These are phyloP conservation scores for Echria macrotheca DNA, from an alignment of 495 filamentous ascomycete species.

Conservation along the genomic window DNA sequence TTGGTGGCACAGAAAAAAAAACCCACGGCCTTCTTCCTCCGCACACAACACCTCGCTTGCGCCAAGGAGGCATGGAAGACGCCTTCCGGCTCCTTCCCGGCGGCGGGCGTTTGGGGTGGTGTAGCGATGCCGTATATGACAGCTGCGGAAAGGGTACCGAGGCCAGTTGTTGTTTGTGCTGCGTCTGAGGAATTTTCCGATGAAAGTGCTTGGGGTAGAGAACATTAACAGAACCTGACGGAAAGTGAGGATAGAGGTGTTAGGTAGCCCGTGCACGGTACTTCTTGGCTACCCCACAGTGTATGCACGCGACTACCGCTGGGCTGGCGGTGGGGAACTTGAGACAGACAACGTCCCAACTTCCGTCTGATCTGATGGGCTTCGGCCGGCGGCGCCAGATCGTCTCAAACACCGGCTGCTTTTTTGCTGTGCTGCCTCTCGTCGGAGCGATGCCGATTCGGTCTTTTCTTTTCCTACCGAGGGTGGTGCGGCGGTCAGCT, in stretches of 20 bases:
- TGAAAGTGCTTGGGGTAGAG: background rate
- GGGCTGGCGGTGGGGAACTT: too few species aligned
- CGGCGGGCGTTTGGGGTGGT: background rate
- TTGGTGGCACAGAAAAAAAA: background rate
- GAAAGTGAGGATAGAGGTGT: background rate
- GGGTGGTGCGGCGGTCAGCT: too few species aligned
- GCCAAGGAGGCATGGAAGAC: background rate
- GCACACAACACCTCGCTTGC: too few species aligned
- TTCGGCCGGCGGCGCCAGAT: slow-evolving; percentile 8
- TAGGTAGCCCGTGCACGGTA: too few species aligned
- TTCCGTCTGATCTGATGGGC: slow-evolving; percentile 32
- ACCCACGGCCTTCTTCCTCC: too few species aligned
- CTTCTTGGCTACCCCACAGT: too few species aligned
- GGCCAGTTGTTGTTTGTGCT: slow-evolving; percentile 11
- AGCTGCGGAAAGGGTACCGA: too few species aligned
- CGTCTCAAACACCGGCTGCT: slow-evolving; percentile 15
- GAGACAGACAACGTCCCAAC: slow-evolving; percentile 30
- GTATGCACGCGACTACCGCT: too few species aligned
- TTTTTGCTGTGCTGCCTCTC: too few species aligned
- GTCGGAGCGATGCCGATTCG: too few species aligned
- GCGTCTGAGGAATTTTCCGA: slow-evolving; percentile 24
- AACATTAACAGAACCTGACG: slow-evolving; percentile 3
- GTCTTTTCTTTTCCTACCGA: too few species aligned
- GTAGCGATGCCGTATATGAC: too few species aligned
- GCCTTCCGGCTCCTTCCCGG: background rate